A percentile compares a stretch with the other conserved stretches of the same genome.
Conservation (phyloP, 1,139 yeast species). For the Wickerhamomyces sp. region DNA sequence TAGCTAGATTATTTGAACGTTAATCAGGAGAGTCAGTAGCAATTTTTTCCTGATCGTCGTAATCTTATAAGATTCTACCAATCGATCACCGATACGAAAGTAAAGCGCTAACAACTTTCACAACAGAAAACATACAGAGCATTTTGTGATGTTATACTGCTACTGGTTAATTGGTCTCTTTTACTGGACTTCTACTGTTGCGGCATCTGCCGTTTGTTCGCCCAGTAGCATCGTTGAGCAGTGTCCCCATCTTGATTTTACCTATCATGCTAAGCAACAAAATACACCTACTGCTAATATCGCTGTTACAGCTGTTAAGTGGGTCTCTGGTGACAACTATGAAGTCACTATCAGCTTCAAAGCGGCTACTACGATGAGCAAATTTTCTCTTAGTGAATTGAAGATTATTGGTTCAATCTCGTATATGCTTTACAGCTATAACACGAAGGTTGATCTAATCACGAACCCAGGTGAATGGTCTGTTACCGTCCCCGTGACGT, state of each 20-base stretch:
- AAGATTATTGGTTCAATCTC: constrained; percentile 14
- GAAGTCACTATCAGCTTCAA: constrained; percentile 5
- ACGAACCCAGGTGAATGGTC: constrained; percentile 11
- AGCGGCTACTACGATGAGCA: background rate
- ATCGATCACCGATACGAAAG: too few species aligned
- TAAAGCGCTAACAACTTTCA: too few species aligned
- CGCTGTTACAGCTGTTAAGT: constrained; percentile 14
- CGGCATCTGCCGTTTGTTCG: background rate
- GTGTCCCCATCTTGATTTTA: constrained; percentile 24
- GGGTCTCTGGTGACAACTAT: constrained; percentile 8
- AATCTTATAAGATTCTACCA: too few species aligned
- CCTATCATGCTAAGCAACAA: constrained; percentile 18
- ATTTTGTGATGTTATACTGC: too few species aligned
- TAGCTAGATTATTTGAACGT: too few species aligned
- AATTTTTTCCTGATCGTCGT: too few species aligned
- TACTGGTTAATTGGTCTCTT: background rate
- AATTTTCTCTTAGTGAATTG: constrained; percentile 10
- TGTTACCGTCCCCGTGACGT: constrained; percentile 2
- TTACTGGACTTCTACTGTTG: background rate
- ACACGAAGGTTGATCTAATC: constrained; percentile 10
- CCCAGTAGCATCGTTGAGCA: constrained; percentile 1
- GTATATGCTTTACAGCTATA: constrained; percentile 13
- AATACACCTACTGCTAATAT: constrained; percentile 18
- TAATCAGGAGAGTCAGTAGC: too few species aligned
- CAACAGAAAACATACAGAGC: too few species aligned